Evolutionary conservation across 139 green algal species (phyloP).

Genomic region (Picochlorum sp.): DNA sequence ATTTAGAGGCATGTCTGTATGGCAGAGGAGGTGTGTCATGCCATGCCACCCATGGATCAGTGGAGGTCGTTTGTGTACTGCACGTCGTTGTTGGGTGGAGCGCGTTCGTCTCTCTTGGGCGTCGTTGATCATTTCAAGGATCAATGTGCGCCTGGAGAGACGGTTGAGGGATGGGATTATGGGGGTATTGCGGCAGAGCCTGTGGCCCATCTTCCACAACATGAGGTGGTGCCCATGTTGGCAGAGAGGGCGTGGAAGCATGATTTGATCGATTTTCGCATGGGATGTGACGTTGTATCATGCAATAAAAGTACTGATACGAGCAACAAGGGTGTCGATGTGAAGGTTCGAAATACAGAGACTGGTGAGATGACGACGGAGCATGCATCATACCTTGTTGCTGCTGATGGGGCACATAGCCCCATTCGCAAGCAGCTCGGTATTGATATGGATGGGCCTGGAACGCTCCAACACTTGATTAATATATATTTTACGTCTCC

Average conservation of each 20-base stretch:
- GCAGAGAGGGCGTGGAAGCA: background rate
- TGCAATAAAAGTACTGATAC: background rate
- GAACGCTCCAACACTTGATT: slow-evolving; percentile 71
- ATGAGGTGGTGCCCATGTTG: slow-evolving; percentile 72
- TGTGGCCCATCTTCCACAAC: slow-evolving; percentile 76
- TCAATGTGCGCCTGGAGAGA: background rate
- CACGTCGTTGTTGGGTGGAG: slow-evolving; percentile 29
- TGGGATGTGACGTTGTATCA: slow-evolving; percentile 12
- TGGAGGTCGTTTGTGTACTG: slow-evolving; percentile 86
- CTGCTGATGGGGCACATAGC: slow-evolving; percentile 64
- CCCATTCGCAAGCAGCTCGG: slow-evolving; percentile 33
- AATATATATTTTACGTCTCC: slow-evolving; percentile 79
- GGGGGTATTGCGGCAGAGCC: slow-evolving; percentile 48
- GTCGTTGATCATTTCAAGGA: slow-evolving; percentile 78
- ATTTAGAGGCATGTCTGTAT: slow-evolving; percentile 28
- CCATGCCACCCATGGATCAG: slow-evolving; percentile 56
- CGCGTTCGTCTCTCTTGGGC: slow-evolving; percentile 38
- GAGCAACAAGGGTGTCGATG: background rate
- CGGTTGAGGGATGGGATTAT: no score
- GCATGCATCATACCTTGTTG: slow-evolving; percentile 39
- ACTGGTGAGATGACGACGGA: slow-evolving; percentile 8
- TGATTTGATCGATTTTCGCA: slow-evolving; percentile 16
- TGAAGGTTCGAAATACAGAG: background rate
- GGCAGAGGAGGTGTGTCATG: slow-evolving; percentile 29
- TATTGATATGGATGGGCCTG: slow-evolving; percentile 45